Percentiles rank a stretch among this genome's conserved stretches.
These are phyloP conservation scores for Yamadazyma oceani DNA, from an alignment of 1,139 yeast genomes.

Conservation along the genomic window DNA sequence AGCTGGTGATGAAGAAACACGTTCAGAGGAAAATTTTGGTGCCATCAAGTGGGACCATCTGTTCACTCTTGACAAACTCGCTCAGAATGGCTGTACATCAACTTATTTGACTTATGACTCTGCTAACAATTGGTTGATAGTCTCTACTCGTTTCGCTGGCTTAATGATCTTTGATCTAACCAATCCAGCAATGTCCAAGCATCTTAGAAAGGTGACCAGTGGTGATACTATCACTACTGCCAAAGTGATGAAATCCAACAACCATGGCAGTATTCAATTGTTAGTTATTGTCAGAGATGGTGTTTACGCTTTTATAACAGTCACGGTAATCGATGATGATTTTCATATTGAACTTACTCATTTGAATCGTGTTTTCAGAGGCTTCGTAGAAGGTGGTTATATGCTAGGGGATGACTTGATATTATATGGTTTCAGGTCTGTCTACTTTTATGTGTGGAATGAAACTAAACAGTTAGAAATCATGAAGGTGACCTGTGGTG, in stretches of 20 bases:
- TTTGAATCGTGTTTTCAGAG: constrained; percentile 66
- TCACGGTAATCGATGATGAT: constrained; percentile 16
- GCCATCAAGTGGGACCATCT: constrained; percentile 17
- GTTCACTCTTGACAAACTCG: constrained; percentile 32
- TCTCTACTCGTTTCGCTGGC: constrained; percentile 76
- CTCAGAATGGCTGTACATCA: constrained; percentile 53
- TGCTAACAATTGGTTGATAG: constrained; percentile 40
- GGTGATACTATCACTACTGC: constrained; percentile 79
- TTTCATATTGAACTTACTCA: constrained; percentile 41
- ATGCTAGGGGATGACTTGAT: constrained; percentile 55
- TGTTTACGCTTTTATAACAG: constrained; percentile 38
- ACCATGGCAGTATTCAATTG: constrained; percentile 20
- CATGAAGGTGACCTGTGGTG: constrained; percentile 79
- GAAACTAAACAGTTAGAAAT: constrained; percentile 76
- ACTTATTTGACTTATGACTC: constrained; percentile 53
- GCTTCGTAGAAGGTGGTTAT: constrained; percentile 76
- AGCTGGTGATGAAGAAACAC: no score
- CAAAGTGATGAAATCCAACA: constrained; percentile 37
- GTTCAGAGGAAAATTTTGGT: constrained; percentile 17
- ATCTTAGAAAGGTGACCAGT: constrained; percentile 55
- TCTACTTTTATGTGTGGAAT: constrained; percentile 77
- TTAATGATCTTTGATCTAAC: constrained; percentile 53
- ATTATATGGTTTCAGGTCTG: constrained; percentile 80
- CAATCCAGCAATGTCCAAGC: constrained; percentile 14
- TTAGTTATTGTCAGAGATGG: constrained; percentile 68